Evolutionary conservation across 345 rosid genomes (phyloP).

Genomic region (Mercurialis annua): DNA sequence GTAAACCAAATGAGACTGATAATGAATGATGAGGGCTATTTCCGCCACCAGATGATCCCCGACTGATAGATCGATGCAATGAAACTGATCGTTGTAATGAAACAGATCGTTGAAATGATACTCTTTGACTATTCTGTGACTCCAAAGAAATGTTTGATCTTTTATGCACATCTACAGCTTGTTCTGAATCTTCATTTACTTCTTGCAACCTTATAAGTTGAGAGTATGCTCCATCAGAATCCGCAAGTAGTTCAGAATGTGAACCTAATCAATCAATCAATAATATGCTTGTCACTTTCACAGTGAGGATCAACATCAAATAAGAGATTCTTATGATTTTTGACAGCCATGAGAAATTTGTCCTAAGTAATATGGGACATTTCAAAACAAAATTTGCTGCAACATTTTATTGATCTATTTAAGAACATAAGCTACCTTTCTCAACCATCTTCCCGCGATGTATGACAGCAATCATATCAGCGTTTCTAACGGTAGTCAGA

Average conservation of each 20-base stretch:
- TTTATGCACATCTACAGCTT: constrained; percentile 33
- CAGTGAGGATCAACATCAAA: no score
- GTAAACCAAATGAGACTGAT: constrained; percentile 54
- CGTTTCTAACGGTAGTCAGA: constrained; percentile 44
- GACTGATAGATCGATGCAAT: constrained; percentile 47
- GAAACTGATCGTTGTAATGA: no score
- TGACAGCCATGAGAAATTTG: no score
- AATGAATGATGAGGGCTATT: constrained; percentile 55
- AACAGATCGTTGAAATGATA: no score
- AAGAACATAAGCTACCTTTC: constrained; percentile 40
- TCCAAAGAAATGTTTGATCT: constrained; percentile 7
- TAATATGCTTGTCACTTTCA: not conserved
- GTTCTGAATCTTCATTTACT: constrained; percentile 40
- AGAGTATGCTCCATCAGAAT: constrained; percentile 80
- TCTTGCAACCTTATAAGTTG: constrained; percentile 81
- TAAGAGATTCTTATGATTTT: no score
- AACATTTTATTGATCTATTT: not conserved
- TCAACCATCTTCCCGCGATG: constrained; percentile 79
- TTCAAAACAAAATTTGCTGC: no score
- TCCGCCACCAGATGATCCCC: constrained; percentile 56
- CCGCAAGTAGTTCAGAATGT: constrained; percentile 53
- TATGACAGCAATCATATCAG: constrained; percentile 77
- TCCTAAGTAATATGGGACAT: not conserved
- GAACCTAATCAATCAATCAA: constrained; percentile 23
- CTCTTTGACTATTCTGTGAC: constrained; percentile 39